phyloP scores from a whole-genome alignment of 2,329 filamentous ascomycete genomes.

The Neopestalotiopsis sp. region DNA sequence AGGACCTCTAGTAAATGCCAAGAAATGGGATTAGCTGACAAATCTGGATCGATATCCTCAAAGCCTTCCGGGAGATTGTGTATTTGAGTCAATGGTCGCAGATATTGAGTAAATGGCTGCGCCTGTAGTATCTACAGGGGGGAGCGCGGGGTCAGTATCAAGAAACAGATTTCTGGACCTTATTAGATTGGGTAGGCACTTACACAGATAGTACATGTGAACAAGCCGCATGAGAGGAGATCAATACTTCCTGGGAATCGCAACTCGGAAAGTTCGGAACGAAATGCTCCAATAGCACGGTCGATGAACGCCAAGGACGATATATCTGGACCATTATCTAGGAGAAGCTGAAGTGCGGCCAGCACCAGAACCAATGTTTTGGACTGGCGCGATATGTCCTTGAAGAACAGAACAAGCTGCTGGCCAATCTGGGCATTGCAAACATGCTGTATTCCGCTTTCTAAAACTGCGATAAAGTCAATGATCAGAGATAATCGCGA shows the following conservation, averaged over 20 bases:
- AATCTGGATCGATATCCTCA: background rate
- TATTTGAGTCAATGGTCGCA: constrained; percentile 3
- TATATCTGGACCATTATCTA: background rate
- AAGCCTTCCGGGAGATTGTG: background rate
- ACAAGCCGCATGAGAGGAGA: background rate
- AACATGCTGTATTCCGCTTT: background rate
- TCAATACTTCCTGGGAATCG: background rate
- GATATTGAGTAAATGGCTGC: constrained; percentile 6
- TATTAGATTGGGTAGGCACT: background rate
- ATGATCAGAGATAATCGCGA: background rate
- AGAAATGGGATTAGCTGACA: background rate
- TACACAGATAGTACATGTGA: constrained; percentile 4
- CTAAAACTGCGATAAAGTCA: background rate
- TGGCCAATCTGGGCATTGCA: background rate
- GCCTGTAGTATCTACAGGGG: constrained; percentile 1
- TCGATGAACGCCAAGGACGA: background rate
- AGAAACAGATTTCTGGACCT: background rate
- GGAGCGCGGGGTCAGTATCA: background rate
- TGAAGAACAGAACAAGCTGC: background rate
- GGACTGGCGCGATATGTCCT: background rate
- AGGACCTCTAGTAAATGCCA: constrained; percentile 9
- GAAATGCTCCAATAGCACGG: constrained; percentile 1
- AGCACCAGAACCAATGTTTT: background rate
- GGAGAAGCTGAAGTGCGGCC: background rate
- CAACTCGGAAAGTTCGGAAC: background rate